These are phyloP conservation scores for Narthecium ossifragum DNA, from an alignment of 106 monocot species.

Conservation along the genomic window DNA sequence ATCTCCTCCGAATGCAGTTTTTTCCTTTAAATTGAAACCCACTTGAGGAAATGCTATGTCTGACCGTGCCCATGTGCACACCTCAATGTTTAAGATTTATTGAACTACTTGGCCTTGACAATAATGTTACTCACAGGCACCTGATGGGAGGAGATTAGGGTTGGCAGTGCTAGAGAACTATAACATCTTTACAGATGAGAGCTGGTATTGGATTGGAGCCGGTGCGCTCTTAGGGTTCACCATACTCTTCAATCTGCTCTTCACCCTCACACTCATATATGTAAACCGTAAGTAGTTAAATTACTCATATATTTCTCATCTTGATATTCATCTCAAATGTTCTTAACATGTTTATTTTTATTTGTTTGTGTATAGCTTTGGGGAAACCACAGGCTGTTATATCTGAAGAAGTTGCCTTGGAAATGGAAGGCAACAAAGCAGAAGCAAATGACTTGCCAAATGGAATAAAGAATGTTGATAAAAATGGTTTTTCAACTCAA, in stretches of 20 bases:
- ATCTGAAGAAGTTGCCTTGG: slow-evolving; percentile 29
- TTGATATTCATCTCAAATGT: background rate
- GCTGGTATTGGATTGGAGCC: slow-evolving; percentile 61
- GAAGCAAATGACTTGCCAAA: background rate
- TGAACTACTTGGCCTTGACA: background rate
- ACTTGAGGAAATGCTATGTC: too few species aligned
- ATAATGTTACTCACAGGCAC: slow-evolving; percentile 10
- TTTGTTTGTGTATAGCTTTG: slow-evolving; percentile 25
- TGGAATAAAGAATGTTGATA: background rate
- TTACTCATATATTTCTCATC: background rate
- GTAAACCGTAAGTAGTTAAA: slow-evolving; percentile 50
- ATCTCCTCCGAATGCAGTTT: too few species aligned
- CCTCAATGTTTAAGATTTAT: background rate
- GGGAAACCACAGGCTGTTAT: slow-evolving; percentile 44
- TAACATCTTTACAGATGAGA: slow-evolving; percentile 17
- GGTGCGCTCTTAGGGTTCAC: slow-evolving; percentile 52
- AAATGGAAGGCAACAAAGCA: background rate
- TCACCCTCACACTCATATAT: slow-evolving; percentile 30
- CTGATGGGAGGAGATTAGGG: slow-evolving; percentile 36
- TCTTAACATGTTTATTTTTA: background rate
- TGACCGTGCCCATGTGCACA: background rate
- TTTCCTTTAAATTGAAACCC: too few species aligned
- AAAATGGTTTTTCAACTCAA: background rate
- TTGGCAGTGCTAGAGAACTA: slow-evolving; percentile 32
- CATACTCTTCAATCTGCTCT: slow-evolving; percentile 34